Evolutionary conservation across 352 stramenopile species (phyloP), one percentile per base, ranked within the genome.

Genomic region (Plasmopara viticola): DNA sequence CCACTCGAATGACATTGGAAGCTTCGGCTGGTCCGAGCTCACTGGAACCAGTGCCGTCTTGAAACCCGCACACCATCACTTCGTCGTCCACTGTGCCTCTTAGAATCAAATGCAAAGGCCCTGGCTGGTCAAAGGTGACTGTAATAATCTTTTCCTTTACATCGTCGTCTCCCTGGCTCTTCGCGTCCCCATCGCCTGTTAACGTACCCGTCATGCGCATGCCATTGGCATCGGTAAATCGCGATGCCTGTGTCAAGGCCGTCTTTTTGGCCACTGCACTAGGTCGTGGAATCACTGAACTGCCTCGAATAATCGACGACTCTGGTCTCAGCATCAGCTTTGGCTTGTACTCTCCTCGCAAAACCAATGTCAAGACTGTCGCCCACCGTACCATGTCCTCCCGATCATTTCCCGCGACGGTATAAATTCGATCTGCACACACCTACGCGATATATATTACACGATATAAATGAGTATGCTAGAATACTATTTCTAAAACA

Each of bases 311-410:
- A 67, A 94, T 87, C 0, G 81, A 83, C 17, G 81, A 92, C 58
- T 94, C 84, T 29, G 81, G 79, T 10, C 84, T 68, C 51, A 89
- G 61, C 84, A 94, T 94, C n/a, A 92, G 56, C 66, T 94, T 94
- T 7, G 84, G 84, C 48, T 92, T 89, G 62, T 94, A 94, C 53
- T 94, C 84, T 14, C 28, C 39, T 38, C 73, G 48, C 63, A 90
- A 72, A 66, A 94, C 84, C 8, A 93, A 68, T 48, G 84, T 94
- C 31, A 94, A 52, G 17, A 94, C 84, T 0, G 83, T 93, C 18
- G 84, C 84, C 84, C 84, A 94, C 52, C 84, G 84, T 41, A 94
- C 84, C 82, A 94, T 93, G 59, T 94, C 84, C 51, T 94, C 84
- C 14, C 84, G 64, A 48, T 90, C 81, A 56, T 87, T 91, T 14